A percentile compares a stretch with the other conserved stretches of the same genome.
Evolutionary conservation across 2,329 filamentous ascomycete species (phyloP).

Genomic region (Colletotrichum higginsianum): DNA sequence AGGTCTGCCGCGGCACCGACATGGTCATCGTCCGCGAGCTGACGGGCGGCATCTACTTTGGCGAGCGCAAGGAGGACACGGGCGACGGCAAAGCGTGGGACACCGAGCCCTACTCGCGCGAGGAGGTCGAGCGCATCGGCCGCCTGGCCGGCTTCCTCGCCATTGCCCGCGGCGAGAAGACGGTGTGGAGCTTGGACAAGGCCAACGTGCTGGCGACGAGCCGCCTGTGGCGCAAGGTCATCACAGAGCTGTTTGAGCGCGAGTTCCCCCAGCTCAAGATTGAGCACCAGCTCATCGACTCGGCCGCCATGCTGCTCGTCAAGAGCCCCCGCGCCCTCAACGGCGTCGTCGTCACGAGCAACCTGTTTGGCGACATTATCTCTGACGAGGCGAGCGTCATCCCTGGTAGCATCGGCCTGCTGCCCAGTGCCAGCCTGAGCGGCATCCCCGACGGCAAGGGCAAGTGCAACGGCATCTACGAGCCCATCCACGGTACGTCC

Average conservation of each 20-base stretch:
- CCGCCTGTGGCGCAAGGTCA: slow-evolving; percentile 89
- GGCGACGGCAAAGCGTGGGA: slow-evolving; percentile 84
- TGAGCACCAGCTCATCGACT: slow-evolving; percentile 93
- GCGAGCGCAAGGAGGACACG: slow-evolving; percentile 85
- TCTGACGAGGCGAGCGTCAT: slow-evolving; percentile 96
- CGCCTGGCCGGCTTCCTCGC: slow-evolving; percentile 87
- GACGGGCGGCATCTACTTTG: slow-evolving; percentile 96
- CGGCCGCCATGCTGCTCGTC: slow-evolving; percentile 97
- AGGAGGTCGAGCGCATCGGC: slow-evolving; percentile 90
- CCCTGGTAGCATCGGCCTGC: slow-evolving; percentile 87
- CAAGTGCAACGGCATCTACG: slow-evolving; percentile 94
- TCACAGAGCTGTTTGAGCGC: slow-evolving; percentile 85
- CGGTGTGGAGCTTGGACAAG: slow-evolving; percentile 91
- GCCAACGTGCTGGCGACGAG: slow-evolving; percentile 95
- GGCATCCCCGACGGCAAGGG: slow-evolving; percentile 88
- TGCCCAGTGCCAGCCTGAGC: slow-evolving; percentile 89
- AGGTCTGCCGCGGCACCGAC: slow-evolving; percentile 88
- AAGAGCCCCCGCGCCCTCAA: slow-evolving; percentile 93
- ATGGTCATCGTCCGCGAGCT: slow-evolving; percentile 94
- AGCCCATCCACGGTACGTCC: slow-evolving; percentile 90
- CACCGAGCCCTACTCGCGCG: slow-evolving; percentile 86
- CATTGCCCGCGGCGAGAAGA: slow-evolving; percentile 77
- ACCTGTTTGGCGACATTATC: slow-evolving; percentile 97
- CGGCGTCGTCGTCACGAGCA: slow-evolving; percentile 92
- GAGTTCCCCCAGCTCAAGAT: slow-evolving; percentile 92